A percentile compares a stretch with the other conserved stretches of the same genome.
These are phyloP conservation scores for Exophiala calicioides DNA, from an alignment of 2,329 filamentous ascomycete species.

Conservation along the genomic window DNA sequence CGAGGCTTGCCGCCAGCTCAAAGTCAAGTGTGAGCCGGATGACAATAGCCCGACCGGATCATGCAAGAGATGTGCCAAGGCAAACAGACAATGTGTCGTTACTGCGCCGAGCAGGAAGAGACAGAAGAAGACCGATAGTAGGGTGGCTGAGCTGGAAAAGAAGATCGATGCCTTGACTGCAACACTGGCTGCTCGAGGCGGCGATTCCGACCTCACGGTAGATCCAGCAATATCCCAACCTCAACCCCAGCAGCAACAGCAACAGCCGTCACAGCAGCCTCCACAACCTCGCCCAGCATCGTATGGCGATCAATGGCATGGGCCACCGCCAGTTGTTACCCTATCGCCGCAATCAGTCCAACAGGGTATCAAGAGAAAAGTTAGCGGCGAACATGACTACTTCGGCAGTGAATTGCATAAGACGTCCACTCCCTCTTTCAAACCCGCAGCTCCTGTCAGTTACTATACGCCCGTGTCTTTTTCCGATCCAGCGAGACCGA, in stretches of 20 bases:
- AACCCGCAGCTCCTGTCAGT: conserved; percentile 10
- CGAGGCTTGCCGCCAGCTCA: conserved; percentile 72
- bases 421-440: conserved; percentile 14
- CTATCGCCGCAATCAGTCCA: conserved; percentile 21
- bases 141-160: conserved; percentile 86
- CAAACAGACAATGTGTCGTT: conserved; percentile 73
- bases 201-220: conserved; percentile 28
- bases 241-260: too few relatives aligned
- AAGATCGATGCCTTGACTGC: conserved; percentile 89
- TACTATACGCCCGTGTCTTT: conserved; percentile 13
- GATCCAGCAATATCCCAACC: conserved; percentile 25
- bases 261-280: too few relatives aligned
- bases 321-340: conserved; percentile 13
- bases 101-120: conserved; percentile 75
- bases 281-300: conserved; percentile 14
- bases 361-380: conserved; percentile 30
- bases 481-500: conserved; percentile 15
- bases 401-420: conserved; percentile 31
- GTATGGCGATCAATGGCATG: conserved; percentile 28
- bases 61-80: conserved; percentile 77
- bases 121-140: conserved; percentile 87
- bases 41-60: conserved; percentile 61
- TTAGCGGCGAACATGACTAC: conserved; percentile 25
- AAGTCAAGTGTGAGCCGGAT: conserved; percentile 83
- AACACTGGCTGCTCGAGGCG: conserved; percentile 63